Conservation (phyloP, 345 rosid species). For the Boechera retrofracta region DNA sequence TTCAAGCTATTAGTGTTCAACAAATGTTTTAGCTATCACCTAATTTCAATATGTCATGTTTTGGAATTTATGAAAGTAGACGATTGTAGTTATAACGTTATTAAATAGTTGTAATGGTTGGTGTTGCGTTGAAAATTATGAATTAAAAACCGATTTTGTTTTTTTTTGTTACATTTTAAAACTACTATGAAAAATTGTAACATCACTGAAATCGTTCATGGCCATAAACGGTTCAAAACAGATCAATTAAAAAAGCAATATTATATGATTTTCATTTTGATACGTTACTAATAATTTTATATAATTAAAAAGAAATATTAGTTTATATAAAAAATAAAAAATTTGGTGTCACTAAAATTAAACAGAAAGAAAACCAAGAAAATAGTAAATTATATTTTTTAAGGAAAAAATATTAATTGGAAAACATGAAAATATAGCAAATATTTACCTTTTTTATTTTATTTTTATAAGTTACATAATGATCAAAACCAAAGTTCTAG, state of each 20-base stretch:
- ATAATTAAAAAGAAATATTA: background rate
- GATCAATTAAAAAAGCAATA: background rate
- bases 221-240: background rate
- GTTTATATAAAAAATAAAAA: background rate
- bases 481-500: background rate
- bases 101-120: conserved; percentile 11
- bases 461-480: background rate
- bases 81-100: conserved; percentile 3
- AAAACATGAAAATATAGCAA: background rate
- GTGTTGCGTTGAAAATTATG: conserved; percentile 15
- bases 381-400: background rate
- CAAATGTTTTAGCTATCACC: conserved; percentile 24
- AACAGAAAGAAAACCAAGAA: background rate
- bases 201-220: background rate
- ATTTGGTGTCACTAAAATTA: background rate
- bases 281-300: background rate
- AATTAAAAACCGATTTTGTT: too few relatives aligned
- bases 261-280: background rate
- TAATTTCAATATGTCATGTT: conserved; percentile 14
- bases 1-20: conserved; percentile 12
- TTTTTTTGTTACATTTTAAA: too few relatives aligned
- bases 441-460: background rate
- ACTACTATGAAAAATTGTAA: background rate
- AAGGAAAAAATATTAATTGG: background rate
- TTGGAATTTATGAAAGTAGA: conserved; percentile 27